Conservation (phyloP, 202 grass and related monocot genomes). For the Bolboschoenoplectus hybrid region DNA sequence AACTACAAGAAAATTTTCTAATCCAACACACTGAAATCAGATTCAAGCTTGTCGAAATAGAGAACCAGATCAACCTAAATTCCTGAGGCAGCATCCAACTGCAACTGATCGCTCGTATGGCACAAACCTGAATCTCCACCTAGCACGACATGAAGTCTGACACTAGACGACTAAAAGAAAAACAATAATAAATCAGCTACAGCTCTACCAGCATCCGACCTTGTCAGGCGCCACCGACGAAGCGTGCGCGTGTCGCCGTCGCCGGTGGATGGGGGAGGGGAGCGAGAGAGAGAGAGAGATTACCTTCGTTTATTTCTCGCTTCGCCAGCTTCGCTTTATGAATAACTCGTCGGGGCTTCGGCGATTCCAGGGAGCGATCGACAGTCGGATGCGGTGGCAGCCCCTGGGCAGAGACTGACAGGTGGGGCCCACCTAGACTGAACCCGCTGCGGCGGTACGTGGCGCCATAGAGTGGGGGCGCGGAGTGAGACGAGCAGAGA, state of each 20-base stretch:
- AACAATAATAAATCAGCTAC: not conserved
- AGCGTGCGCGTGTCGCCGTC: not conserved
- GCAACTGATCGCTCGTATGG: not conserved
- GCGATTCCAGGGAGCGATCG: constrained; percentile 15
- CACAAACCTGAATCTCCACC: not conserved
- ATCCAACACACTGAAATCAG: not conserved
- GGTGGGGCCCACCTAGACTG: not conserved
- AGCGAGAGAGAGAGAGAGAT: not conserved
- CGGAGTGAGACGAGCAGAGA: not conserved
- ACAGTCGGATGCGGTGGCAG: not conserved
- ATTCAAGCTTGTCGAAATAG: not conserved
- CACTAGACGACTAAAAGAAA: not conserved
- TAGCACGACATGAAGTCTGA: not conserved
- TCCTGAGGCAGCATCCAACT: not conserved
- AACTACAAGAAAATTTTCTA: not conserved
- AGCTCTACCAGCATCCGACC: not conserved
- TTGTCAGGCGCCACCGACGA: not conserved
- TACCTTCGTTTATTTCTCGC: not conserved
- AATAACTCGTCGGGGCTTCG: not conserved
- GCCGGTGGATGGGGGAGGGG: not conserved
- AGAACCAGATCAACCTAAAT: constrained; percentile 17
- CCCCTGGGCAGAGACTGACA: not conserved
- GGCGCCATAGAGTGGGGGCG: not conserved
- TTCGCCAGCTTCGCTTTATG: not conserved
- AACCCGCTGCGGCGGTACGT: not conserved